Conservation (phyloP, 177 flowering plant species). For the Vitis hybrid region DNA sequence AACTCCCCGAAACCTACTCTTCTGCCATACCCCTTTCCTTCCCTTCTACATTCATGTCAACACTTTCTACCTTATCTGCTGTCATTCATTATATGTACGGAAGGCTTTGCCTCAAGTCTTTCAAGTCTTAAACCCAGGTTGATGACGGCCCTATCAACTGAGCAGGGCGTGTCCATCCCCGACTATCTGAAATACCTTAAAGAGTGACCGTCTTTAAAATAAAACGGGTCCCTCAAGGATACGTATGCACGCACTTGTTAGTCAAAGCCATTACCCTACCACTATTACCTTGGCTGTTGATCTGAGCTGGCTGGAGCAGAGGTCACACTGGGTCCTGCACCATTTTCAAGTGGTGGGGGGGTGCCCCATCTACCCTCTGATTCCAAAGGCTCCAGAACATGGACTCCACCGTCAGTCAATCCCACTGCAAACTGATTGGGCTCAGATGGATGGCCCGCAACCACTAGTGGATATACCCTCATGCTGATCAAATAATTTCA, state of each 20-base stretch:
- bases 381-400: constrained; percentile 34
- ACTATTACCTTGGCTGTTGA: constrained; percentile 12
- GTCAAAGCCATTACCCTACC: not conserved
- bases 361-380: constrained; percentile 34
- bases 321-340: constrained; percentile 18
- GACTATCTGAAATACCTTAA: not conserved
- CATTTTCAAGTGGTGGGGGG: constrained; percentile 22
- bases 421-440: constrained; percentile 37
- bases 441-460: constrained; percentile 37
- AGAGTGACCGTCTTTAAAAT: not conserved
- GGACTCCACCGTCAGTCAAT: constrained; percentile 34
- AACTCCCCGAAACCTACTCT: not conserved
- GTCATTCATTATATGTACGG: not conserved
- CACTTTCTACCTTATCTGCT: too few species aligned
- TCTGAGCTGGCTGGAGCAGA: constrained; percentile 22
- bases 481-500: constrained; percentile 9
- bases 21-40: not conserved
- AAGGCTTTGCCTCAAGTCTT: not conserved
- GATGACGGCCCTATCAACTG: not conserved
- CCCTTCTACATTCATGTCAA: not conserved
- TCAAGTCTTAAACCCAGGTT: not conserved
- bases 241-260: not conserved
- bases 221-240: not conserved
- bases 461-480: constrained; percentile 27
- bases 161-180: not conserved